Conservation (phyloP, 768 basidiomycete species). For the Termitomyces sp. region DNA sequence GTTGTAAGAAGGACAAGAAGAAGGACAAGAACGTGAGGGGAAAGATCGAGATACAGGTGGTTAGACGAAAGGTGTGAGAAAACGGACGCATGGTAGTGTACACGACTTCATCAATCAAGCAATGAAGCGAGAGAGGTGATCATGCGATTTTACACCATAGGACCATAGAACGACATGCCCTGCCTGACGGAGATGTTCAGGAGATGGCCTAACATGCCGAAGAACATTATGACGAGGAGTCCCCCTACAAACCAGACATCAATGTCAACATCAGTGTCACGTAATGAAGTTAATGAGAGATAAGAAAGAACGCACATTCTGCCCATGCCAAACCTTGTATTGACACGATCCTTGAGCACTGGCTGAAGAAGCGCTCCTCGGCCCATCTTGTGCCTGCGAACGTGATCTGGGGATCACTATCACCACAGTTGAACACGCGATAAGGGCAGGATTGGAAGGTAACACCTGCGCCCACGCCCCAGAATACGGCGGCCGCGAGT, state of each 20-base stretch:
- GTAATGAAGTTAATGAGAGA: too few species aligned
- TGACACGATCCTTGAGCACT: constrained; percentile 11
- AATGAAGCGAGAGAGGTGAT: background rate
- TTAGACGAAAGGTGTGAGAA: background rate
- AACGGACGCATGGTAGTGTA: background rate
- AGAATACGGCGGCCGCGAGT: constrained; percentile 8
- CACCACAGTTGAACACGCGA: constrained; percentile 6
- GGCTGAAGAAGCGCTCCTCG: constrained; percentile 9
- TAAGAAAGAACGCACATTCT: constrained; percentile 1
- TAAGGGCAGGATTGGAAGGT: constrained; percentile 9
- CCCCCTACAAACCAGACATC: constrained; percentile 1
- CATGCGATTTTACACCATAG: background rate
- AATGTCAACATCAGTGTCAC: background rate
- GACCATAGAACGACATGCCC: constrained; percentile 6
- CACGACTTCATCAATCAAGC: background rate
- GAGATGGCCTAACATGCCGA: constrained; percentile 7
- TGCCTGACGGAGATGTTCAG: constrained; percentile 1
- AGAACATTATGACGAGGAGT: constrained; percentile 8
- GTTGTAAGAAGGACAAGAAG: too few species aligned
- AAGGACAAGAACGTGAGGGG: background rate
- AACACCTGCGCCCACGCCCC: constrained; percentile 10
- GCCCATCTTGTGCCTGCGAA: constrained; percentile 8
- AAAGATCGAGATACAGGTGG: background rate
- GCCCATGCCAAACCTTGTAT: constrained; percentile 12
- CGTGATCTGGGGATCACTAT: background rate